Evolutionary conservation across 805 yeast species (phyloP), one percentile per base, ranked within the genome.

Genomic region (Candida palmyrensis): DNA sequence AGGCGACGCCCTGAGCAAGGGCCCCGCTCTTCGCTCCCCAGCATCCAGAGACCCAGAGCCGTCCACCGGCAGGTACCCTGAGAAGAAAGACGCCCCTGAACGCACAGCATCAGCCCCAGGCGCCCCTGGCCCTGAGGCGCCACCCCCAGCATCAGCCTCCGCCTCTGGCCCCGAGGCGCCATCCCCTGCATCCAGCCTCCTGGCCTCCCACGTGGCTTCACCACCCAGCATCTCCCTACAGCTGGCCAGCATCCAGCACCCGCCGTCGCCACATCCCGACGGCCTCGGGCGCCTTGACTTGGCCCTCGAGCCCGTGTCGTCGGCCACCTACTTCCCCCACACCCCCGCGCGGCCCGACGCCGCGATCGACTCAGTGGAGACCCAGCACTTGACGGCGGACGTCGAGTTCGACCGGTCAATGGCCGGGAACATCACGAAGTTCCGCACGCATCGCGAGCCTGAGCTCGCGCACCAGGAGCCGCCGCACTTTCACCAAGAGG

Each of bases 321-420:
- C 82, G 2, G 87, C 86, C 1, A 78, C 85, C 1, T 81, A 79
- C 48, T 70, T 77, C 36, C 88, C 88, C 3, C 85, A 80, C 49
- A 71, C 75, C 3, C 73, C 78, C 12, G 55, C 54, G 14, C 33
- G 25, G 22, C 38, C 39, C 1, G 18, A 15, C 10, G 10, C 13
- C 12, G 32, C 18, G 11, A 24, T 17, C 7, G 36, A 36, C 15
- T 11, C 24, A 3, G 29, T 28, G 6, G 33, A 37, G 43, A 40
- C 57, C n/a, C 70, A 68, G 44, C 76, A 72, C 48, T 46, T 73
- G 32, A 70, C 67, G 3, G 76, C 77, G 4, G 66, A 70, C 30
- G 51, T 70, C 12, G 78, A 73, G 45, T 71, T 64, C 40, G 77
- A 73, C 37, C 61, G 51, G 34, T 45, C 36, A 27, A 36, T 36